Base-by-base conservation (phyloP, 192 early-diverging fungal genomes). In the Chytriomyces sp. region DNA sequence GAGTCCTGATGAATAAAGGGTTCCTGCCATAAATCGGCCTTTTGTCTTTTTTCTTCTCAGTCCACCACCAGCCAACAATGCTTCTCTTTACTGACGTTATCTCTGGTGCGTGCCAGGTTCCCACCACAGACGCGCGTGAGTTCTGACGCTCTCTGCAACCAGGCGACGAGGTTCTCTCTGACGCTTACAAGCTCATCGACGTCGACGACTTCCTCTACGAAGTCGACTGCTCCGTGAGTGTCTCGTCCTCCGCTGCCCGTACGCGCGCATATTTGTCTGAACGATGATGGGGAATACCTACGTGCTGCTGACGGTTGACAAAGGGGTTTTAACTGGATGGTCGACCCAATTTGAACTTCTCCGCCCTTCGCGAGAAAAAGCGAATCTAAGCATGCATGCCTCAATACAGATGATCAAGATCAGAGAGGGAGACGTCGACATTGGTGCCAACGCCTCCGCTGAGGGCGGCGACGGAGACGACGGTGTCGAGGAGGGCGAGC, bases 381-480 rank as follows among this genome's bases (percentile, higher is more conserved):
- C n/a, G n/a, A n/a, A n/a, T n/a, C n/a, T n/a, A n/a, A n/a, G n/a
- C n/a, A n/a, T n/a, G n/a, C n/a, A n/a, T n/a, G n/a, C 22, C 14
- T 5, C 4, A 8, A 5, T 28, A 32, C 76, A 88, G 75, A 83
- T 91, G 83, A 85, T 91, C 73, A 82, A 76, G 31, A 59, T 92
- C 68, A 83, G 80, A 59, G 82, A 77, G 5, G 91, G 81, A 55
- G 87, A 94, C 39, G 83, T 97, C 57, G 90, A 97, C 78, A 95
- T 92, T 67, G 94, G 94, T 81, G 95, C 91, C 80, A 95, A 95
- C 85, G 84, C 93, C 63, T 95, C 95, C 37, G 93, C 94, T 64
- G 94, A 94, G 84, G 80, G 64, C 22, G 74, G 72, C 30, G 64
- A 41, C 25, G 86, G 49, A 36, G 91, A 85, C 4, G 93, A 91